Percentiles rank a stretch among this genome's conserved stretches.
Evolutionary conservation across 768 basidiomycete species (phyloP).

Genomic region (Cantharellus anzutake): DNA sequence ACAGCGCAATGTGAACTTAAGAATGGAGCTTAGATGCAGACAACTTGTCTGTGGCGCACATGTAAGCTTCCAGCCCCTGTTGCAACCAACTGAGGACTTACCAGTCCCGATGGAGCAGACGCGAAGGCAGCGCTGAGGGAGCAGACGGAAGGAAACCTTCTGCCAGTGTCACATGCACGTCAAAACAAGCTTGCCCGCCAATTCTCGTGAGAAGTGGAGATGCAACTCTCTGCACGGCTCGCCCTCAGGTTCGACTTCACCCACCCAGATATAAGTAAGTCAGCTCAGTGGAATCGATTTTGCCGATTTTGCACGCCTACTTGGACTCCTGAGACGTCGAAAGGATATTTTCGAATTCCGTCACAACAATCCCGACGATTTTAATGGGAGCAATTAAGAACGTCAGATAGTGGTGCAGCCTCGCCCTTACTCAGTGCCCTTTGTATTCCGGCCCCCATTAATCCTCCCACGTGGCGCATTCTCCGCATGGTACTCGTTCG

Average conservation of each 20-base stretch:
- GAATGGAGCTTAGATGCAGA: too few species aligned
- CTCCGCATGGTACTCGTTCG: background rate
- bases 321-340: background rate
- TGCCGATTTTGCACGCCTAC: background rate
- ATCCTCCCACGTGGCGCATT: background rate
- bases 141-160: too few species aligned
- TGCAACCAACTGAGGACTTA: too few species aligned
- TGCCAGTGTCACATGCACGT: background rate
- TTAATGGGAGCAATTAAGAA: background rate
- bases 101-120: too few species aligned
- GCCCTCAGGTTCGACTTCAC: background rate
- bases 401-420: background rate
- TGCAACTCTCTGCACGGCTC: background rate
- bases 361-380: background rate
- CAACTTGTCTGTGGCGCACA: too few species aligned
- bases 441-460: background rate
- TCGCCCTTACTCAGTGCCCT: too few species aligned
- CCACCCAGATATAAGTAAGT: background rate
- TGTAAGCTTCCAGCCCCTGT: too few species aligned
- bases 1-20: too few species aligned
- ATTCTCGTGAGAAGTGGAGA: background rate
- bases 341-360: background rate
- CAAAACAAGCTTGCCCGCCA: background rate
- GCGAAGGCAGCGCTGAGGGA: too few species aligned
- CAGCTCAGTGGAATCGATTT: background rate